phyloP scores from a whole-genome alignment of 805 yeast genomes.

The Kuraishia floccosa region DNA sequence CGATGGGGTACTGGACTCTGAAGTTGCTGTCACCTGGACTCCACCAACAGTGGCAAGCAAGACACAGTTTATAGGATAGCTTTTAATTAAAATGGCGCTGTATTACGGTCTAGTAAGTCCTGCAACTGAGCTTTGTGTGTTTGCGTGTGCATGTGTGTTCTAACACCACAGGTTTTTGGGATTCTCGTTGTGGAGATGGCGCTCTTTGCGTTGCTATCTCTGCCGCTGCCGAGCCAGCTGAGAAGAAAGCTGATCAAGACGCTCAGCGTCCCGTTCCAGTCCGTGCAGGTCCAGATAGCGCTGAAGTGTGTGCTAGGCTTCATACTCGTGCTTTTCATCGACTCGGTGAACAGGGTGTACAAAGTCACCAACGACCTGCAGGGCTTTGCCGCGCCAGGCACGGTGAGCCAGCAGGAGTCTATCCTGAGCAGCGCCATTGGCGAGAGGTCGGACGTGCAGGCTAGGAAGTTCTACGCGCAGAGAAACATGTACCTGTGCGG shows the following conservation, averaged over 20 bases:
- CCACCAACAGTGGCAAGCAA: neutral
- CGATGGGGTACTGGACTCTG: no score
- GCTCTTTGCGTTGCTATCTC: constrained; percentile 65
- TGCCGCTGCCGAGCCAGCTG: constrained; percentile 72
- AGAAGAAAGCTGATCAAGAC: constrained; percentile 59
- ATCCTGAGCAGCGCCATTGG: constrained; percentile 18
- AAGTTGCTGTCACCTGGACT: no score
- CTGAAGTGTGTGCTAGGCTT: constrained; percentile 77
- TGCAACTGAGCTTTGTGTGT: neutral
- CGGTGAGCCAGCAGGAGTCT: constrained; percentile 4
- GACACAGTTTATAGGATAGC: no score
- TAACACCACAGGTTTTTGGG: constrained; percentile 46
- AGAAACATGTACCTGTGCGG: constrained; percentile 95
- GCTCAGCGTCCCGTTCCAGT: constrained; percentile 57
- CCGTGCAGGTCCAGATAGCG: constrained; percentile 63
- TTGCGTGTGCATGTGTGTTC: neutral
- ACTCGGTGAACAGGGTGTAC: constrained; percentile 76
- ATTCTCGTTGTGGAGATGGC: constrained; percentile 69
- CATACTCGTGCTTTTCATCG: constrained; percentile 74
- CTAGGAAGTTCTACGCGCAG: constrained; percentile 90
- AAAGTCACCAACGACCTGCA: constrained; percentile 55
- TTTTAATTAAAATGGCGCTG: no score
- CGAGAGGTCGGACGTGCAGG: constrained; percentile 76
- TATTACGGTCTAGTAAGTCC: neutral
- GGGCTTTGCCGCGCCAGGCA: constrained; percentile 7